These are phyloP conservation scores for Claviceps fusiformis DNA, from an alignment of 2,329 filamentous ascomycete species.

Conservation along the genomic window DNA sequence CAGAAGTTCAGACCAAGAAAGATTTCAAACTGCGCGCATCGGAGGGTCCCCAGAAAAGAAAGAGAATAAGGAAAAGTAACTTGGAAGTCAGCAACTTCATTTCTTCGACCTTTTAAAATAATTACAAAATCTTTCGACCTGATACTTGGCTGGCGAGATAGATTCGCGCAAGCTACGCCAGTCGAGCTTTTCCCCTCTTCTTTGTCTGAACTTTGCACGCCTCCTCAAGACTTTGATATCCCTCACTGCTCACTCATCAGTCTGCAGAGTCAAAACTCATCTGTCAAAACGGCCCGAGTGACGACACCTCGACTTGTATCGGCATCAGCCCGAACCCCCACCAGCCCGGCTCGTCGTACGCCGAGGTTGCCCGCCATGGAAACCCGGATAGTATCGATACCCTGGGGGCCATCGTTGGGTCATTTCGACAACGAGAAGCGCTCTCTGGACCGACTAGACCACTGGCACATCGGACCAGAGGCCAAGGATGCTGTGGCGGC, in stretches of 20 bases:
- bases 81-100: background rate
- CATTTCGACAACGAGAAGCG: conserved; percentile 18
- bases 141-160: background rate
- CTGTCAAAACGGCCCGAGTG: background rate
- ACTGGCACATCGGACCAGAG: conserved; percentile 26
- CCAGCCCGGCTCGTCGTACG: background rate
- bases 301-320: conserved; percentile 15
- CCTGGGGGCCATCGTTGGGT: conserved; percentile 19
- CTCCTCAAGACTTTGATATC: background rate
- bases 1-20: background rate
- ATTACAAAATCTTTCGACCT: background rate
- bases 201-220: background rate
- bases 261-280: background rate
- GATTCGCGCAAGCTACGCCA: background rate
- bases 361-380: conserved; percentile 19
- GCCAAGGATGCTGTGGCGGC: conserved; percentile 19
- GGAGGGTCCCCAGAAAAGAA: background rate
- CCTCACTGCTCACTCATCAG: background rate
- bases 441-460: conserved; percentile 20
- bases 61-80: background rate
- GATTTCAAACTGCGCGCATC: background rate
- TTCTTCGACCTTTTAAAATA: background rate
- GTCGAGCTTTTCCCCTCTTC: background rate
- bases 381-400: conserved; percentile 25
- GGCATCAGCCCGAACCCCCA: conserved; percentile 5